A percentile compares a stretch with the other conserved stretches of the same genome.
Evolutionary conservation across 2,329 filamentous ascomycete species (phyloP).

Genomic region (Colletotrichum spaethianum): DNA sequence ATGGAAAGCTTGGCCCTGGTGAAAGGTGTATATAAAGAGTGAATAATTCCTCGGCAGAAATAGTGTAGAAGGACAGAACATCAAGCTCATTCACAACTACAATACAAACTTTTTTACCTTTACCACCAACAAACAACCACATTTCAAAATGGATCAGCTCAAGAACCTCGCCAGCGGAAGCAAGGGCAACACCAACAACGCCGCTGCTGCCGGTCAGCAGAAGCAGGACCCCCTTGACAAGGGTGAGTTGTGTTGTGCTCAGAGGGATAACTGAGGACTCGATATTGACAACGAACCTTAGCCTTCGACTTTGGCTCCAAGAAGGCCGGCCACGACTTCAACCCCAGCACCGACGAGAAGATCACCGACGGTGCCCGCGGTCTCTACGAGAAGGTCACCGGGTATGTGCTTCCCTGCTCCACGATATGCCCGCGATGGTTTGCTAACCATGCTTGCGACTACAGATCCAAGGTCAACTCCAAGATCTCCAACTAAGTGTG

Average conservation of each 20-base stretch:
- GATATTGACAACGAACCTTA: conserved; percentile 22
- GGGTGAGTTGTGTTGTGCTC: conserved; percentile 47
- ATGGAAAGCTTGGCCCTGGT: background rate
- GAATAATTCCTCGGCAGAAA: background rate
- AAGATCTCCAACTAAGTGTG: conserved; percentile 54
- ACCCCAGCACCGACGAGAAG: conserved; percentile 55
- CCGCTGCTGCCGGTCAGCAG: conserved; percentile 18
- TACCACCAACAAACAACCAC: background rate
- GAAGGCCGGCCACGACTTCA: conserved; percentile 54
- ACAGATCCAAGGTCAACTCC: conserved; percentile 47
- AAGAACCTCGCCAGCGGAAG: conserved; percentile 29
- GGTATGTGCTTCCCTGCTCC: conserved; percentile 46
- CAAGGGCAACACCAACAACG: conserved; percentile 7
- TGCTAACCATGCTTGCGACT: background rate
- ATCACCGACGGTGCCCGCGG: conserved; percentile 54
- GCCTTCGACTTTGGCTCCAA: conserved; percentile 49
- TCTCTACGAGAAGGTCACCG: conserved; percentile 54
- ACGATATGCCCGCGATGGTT: no score
- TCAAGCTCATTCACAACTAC: background rate
- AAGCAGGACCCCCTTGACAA: conserved; percentile 57
- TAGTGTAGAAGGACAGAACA: fast-evolving
- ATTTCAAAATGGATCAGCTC: conserved; percentile 28
- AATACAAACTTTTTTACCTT: background rate
- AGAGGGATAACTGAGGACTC: background rate
- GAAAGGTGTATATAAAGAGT: background rate